A percentile compares a stretch with the other conserved stretches of the same genome.
These are phyloP conservation scores for Hymenoscyphus albidus DNA, from an alignment of 2,329 filamentous ascomycete species.

Conservation along the genomic window DNA sequence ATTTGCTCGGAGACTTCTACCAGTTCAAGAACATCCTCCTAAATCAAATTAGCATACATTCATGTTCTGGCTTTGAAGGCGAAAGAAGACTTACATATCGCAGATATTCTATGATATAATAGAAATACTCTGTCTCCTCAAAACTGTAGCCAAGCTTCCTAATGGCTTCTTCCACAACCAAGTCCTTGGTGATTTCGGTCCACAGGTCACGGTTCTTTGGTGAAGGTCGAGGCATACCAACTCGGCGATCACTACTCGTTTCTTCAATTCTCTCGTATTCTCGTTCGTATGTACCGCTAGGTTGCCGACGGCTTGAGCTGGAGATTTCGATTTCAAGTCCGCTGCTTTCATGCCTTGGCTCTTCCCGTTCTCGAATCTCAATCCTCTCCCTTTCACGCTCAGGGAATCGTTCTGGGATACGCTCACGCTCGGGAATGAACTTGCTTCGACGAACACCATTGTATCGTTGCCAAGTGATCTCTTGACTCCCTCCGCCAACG, in stretches of 20 bases:
- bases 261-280: constrained; percentile 49
- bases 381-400: constrained; percentile 20
- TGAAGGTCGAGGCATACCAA: constrained; percentile 32
- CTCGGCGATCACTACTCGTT: constrained; percentile 47
- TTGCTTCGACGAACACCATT: constrained; percentile 72
- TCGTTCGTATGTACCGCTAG: constrained; percentile 28
- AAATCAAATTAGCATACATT: constrained; percentile 34
- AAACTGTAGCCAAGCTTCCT: constrained; percentile 80
- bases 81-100: constrained; percentile 64
- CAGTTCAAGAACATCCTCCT: constrained; percentile 85
- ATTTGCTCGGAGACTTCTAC: constrained; percentile 82
- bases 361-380: constrained; percentile 27
- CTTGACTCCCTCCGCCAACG: constrained; percentile 67
- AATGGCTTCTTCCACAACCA: constrained; percentile 83
- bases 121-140: constrained; percentile 85
- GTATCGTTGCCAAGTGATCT: constrained; percentile 75
- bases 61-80: background rate
- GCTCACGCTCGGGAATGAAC: constrained; percentile 66
- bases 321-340: constrained; percentile 33
- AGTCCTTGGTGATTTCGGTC: constrained; percentile 95
- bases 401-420: constrained; percentile 16
- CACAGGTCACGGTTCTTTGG: constrained; percentile 63
- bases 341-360: constrained; percentile 22
- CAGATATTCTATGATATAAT: constrained; percentile 90
- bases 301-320: constrained; percentile 17